Conservation (phyloP, 2,329 filamentous ascomycete genomes). For the Akanthomyces uredinophilus region DNA sequence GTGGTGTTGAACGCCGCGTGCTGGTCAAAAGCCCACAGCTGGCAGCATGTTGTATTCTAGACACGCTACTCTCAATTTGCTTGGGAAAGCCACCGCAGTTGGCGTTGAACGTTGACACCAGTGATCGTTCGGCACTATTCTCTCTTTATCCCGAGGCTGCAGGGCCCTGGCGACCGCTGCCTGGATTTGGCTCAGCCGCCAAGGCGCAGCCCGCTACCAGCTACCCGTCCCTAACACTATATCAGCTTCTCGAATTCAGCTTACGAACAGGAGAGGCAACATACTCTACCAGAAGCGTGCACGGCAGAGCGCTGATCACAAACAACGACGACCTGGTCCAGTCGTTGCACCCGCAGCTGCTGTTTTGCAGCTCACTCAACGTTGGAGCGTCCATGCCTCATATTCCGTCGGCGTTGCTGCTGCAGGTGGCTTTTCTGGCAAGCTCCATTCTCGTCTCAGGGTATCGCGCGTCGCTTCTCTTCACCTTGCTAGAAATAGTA, state of each 20-base stretch:
- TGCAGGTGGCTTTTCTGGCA: conserved; percentile 34
- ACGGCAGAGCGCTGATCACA: conserved; percentile 16
- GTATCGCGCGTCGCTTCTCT: conserved; percentile 31
- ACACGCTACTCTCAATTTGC: conserved; percentile 51
- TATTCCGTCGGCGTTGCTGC: conserved; percentile 31
- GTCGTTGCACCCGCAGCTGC: conserved; percentile 30
- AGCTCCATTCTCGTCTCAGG: conserved; percentile 30
- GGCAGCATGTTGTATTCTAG: conserved; percentile 58
- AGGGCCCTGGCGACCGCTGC: conserved; percentile 61
- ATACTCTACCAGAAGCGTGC: conserved; percentile 16
- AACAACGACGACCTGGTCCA: conserved; percentile 28
- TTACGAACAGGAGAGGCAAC: conserved; percentile 8
- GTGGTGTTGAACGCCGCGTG: conserved; percentile 5
- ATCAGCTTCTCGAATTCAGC: conserved; percentile 9
- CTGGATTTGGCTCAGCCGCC: conserved; percentile 28
- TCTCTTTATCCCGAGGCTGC: conserved; percentile 70
- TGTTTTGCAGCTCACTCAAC: conserved; percentile 35
- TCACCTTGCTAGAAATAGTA: conserved; percentile 32
- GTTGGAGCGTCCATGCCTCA: conserved; percentile 30
- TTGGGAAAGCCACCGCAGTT: conserved; percentile 48
- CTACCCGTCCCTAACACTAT: conserved; percentile 1
- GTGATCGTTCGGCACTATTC: conserved; percentile 42
- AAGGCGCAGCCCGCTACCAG: not conserved
- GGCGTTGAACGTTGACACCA: conserved; percentile 37
- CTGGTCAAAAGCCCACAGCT: conserved; percentile 23